Evolutionary conservation across 1,284 basidiomycete species (phyloP), one percentile per base, ranked within the genome.

Genomic region (Filobasidium uniguttulatum): DNA sequence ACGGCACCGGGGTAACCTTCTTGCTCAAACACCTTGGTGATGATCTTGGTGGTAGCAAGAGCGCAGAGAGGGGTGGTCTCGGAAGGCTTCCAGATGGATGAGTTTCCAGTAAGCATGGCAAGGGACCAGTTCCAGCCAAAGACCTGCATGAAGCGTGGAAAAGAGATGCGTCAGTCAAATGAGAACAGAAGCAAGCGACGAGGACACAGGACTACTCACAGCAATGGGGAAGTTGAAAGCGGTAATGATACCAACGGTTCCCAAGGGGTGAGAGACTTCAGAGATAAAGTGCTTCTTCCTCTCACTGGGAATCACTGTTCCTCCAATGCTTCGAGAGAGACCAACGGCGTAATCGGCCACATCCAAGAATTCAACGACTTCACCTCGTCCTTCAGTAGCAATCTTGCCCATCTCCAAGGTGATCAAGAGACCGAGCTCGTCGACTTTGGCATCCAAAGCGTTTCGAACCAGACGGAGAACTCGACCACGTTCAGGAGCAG

Each of bases 181-280:
- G 14, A n/a, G 30, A 15, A 25, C 7, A 34, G 41, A 12, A 45
- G 40, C 7, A 20, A 30, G 10, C n/a, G 25, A 36, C 5, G 10
- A 23, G 3, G 3, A 29, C 25, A 26, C 22, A 2, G 19, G 22
- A 14, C 7, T 9, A 44, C 50, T 52, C 6, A 87, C 82, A 38
- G 88, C 85, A 40, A 90, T 83, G 7, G 90, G 90, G 67, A 94
- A 94, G 67, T 94, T 94, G 74, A 93, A 93, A 0, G 89, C 89
- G 0, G 71, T 85, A 48, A 94, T 72, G 8, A 96, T 83, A 3
- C 80, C 89, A n/a, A 94, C 81, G 3, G 91, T 80, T 15, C 90
- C 90, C 3, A 97, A 75, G 12, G 90, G 91, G 64, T 94, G 94
- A 15, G 87, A 84, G 4, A 91, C 86, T 79, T 94, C 89, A 38